Conservation (phyloP, 2,329 filamentous ascomycete species). For the Ceratocystis variospora region DNA sequence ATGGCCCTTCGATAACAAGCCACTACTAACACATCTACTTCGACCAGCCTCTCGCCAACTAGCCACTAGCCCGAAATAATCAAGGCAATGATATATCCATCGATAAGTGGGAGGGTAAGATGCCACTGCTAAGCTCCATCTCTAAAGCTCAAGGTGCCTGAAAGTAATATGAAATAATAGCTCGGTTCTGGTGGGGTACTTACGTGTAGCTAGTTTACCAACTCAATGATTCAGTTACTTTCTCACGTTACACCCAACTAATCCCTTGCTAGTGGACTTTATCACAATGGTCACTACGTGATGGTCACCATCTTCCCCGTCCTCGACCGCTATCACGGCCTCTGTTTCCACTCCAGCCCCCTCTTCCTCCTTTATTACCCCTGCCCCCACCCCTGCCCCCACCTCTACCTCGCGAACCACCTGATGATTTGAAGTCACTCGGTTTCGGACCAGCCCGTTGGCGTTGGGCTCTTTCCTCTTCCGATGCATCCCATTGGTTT, state of each 20-base stretch:
- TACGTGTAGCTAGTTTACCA: not conserved
- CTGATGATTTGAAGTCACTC: constrained; percentile 21
- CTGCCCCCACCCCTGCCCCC: constrained; percentile 28
- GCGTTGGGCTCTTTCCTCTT: constrained; percentile 53
- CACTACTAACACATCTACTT: not conserved
- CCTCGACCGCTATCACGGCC: constrained; percentile 22
- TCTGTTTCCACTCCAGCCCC: constrained; percentile 25
- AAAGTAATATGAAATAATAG: not conserved
- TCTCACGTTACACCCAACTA: not conserved
- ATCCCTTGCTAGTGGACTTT: not conserved
- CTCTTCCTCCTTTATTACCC: constrained; percentile 28
- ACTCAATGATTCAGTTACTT: not conserved
- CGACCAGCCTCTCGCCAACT: constrained; percentile 4
- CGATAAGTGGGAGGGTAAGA: too few relatives aligned
- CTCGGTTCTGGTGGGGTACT: too few relatives aligned
- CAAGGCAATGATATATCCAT: not conserved
- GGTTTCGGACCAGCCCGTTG: constrained; percentile 31
- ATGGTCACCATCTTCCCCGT: constrained; percentile 2
- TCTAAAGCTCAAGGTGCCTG: too few relatives aligned
- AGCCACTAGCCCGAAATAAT: not conserved
- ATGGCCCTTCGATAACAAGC: not conserved
- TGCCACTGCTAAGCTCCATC: too few relatives aligned
- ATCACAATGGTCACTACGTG: not conserved
- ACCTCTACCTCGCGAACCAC: constrained; percentile 29
- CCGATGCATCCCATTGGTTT: constrained; percentile 61